These are phyloP conservation scores for Globisporangium cylindrosporum DNA, from an alignment of 352 stramenopile genomes.

Conservation along the genomic window DNA sequence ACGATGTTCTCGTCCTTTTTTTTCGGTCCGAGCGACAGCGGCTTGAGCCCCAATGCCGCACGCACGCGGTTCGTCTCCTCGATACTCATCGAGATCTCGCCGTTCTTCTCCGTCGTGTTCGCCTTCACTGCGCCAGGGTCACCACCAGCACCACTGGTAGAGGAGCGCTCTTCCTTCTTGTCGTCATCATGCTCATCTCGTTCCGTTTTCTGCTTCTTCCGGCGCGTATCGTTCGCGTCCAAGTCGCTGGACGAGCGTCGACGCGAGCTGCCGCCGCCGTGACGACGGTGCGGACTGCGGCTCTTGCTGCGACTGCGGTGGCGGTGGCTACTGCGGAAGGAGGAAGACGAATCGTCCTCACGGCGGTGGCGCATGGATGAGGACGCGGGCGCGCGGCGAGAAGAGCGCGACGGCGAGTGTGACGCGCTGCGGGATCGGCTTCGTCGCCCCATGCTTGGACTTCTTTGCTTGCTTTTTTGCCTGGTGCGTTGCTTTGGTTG, in stretches of 20 bases:
- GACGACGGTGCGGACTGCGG: slow-evolving; percentile 18
- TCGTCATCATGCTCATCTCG: background rate
- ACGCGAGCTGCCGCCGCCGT: background rate
- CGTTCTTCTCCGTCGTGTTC: slow-evolving; percentile 57
- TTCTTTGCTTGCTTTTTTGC: background rate
- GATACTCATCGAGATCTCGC: slow-evolving; percentile 80
- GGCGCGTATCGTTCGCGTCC: slow-evolving; percentile 10
- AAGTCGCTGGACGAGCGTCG: slow-evolving; percentile 13
- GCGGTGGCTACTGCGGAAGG: background rate
- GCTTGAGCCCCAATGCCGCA: slow-evolving; percentile 68
- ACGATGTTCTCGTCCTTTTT: slow-evolving; percentile 56
- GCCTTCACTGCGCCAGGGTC: slow-evolving; percentile 9
- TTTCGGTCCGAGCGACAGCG: slow-evolving; percentile 43
- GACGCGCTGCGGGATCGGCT: slow-evolving; percentile 28
- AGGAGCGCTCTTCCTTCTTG: background rate
- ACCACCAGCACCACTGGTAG: background rate
- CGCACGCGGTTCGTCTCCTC: slow-evolving; percentile 83
- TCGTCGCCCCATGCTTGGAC: slow-evolving; percentile 15
- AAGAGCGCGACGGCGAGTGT: slow-evolving; percentile 27
- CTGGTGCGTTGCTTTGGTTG: background rate
- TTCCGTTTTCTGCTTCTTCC: slow-evolving; percentile 4
- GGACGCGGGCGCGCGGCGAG: slow-evolving; percentile 17
- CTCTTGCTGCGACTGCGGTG: slow-evolving; percentile 26
- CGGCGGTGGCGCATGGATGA: slow-evolving; percentile 19
- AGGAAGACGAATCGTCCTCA: slow-evolving; percentile 20